phyloP scores from a whole-genome alignment of 2,329 filamentous ascomycete species.

The Pyricularia sp. region DNA sequence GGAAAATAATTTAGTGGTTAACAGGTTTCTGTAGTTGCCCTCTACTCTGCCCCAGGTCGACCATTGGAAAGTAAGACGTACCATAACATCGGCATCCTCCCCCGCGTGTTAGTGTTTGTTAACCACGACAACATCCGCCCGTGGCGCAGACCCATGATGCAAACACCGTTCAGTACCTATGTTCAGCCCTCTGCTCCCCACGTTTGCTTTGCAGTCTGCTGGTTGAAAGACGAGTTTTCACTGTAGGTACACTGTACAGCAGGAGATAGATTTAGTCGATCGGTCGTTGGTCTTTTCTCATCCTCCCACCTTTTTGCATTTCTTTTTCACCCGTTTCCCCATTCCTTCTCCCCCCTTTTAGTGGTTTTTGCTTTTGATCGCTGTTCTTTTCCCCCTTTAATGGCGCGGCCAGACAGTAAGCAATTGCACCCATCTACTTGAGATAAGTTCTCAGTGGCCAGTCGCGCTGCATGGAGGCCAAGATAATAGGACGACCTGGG shows the following conservation, averaged over 20 bases:
- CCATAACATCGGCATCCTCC: too few relatives aligned
- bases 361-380: neutral
- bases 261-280: neutral
- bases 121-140: too few relatives aligned
- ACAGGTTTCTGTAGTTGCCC: neutral
- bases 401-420: neutral
- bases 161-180: too few relatives aligned
- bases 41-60: neutral
- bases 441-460: neutral
- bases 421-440: neutral
- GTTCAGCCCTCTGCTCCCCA: too few relatives aligned
- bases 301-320: neutral
- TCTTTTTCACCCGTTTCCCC: neutral
- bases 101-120: too few relatives aligned
- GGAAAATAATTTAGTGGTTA: neutral
- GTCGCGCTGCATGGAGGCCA: neutral
- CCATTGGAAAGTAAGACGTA: too few relatives aligned
- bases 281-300: neutral
- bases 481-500: neutral
- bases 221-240: neutral
- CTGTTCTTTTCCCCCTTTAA: neutral
- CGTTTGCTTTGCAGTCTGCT: neutral
- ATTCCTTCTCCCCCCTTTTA: neutral
- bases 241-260: neutral
- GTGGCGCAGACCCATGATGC: too few relatives aligned